Conservation (phyloP, 2,329 filamentous ascomycete species). For the Magnaporthiopsis incrustans region DNA sequence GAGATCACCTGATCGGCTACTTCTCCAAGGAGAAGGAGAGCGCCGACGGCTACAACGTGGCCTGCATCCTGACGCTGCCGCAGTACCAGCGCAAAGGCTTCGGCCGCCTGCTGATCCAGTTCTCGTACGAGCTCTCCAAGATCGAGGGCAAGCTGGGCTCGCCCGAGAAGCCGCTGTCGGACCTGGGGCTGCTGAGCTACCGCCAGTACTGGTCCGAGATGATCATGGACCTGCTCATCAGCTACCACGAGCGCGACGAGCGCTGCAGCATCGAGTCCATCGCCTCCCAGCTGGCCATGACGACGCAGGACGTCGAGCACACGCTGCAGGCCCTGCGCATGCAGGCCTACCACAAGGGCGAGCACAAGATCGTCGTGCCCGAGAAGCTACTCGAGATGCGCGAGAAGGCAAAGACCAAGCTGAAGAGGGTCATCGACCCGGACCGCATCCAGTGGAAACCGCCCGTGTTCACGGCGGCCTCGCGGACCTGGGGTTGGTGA, state of each 20-base stretch:
- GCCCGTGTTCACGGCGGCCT: conserved; percentile 84
- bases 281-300: conserved; percentile 78
- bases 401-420: conserved; percentile 74
- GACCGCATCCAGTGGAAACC: conserved; percentile 87
- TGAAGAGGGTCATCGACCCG: conserved; percentile 68
- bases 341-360: conserved; percentile 91
- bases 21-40: conserved; percentile 99
- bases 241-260: conserved; percentile 57
- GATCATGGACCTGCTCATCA: conserved; percentile 78
- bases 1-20: conserved; percentile 96
- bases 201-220: conserved; percentile 97
- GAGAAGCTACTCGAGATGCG: conserved; percentile 72
- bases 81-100: conserved; percentile 96
- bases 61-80: conserved; percentile 92
- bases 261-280: conserved; percentile 81
- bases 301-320: conserved; percentile 92
- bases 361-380: conserved; percentile 91
- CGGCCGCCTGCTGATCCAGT: conserved; percentile 87
- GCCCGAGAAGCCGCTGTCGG: conserved; percentile 91
- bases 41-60: conserved; percentile 94
- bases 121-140: conserved; percentile 94
- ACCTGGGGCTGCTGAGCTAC: conserved; percentile 88
- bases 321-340: conserved; percentile 91
- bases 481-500: conserved; percentile 92
- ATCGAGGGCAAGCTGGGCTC: conserved; percentile 93